These are phyloP conservation scores for Trypanosoma vivax DNA, from an alignment of 208 protist genomes.

Conservation along the genomic window DNA sequence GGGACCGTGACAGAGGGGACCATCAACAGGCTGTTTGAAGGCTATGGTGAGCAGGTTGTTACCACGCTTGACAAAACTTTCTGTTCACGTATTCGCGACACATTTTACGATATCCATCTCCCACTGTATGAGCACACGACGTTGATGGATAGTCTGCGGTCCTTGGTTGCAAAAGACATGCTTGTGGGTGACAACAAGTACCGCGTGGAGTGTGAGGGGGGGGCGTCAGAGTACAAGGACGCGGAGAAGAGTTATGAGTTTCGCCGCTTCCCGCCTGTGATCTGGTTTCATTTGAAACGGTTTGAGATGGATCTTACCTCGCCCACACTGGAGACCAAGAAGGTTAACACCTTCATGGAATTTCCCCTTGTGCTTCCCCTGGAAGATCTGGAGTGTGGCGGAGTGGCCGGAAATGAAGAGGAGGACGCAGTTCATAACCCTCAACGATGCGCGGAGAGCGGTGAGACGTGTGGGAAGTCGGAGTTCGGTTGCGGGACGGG, in stretches of 20 bases:
- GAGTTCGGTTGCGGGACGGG: too few species aligned
- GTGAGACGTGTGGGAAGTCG: too few species aligned
- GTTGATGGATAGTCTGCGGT: slow-evolving; percentile 58
- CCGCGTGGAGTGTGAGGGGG: slow-evolving; percentile 65
- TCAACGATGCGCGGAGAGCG: too few species aligned
- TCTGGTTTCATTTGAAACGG: slow-evolving; percentile 87
- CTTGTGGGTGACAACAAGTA: slow-evolving; percentile 90
- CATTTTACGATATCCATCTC: slow-evolving; percentile 88
- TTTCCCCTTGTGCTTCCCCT: slow-evolving; percentile 72
- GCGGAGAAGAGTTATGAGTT: slow-evolving; percentile 75
- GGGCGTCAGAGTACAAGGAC: slow-evolving; percentile 75
- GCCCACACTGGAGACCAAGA: slow-evolving; percentile 72
- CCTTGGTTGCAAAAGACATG: slow-evolving; percentile 64
- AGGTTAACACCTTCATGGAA: slow-evolving; percentile 66
- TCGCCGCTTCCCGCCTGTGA: slow-evolving; percentile 75
- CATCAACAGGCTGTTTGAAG: slow-evolving; percentile 82
- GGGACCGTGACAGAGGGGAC: slow-evolving; percentile 71
- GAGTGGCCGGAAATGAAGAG: too few species aligned
- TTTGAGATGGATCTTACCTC: slow-evolving; percentile 86
- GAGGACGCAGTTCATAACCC: too few species aligned
- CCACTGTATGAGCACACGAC: slow-evolving; percentile 49
- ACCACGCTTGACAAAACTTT: slow-evolving; percentile 74
- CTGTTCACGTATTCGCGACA: slow-evolving; percentile 50
- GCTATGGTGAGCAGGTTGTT: slow-evolving; percentile 73
- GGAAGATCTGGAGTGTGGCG: slow-evolving; percentile 41